Percentiles rank a stretch among this genome's conserved stretches.
These are phyloP conservation scores for Globisporangium sylvaticum DNA, from an alignment of 352 stramenopile genomes.

Conservation along the genomic window DNA sequence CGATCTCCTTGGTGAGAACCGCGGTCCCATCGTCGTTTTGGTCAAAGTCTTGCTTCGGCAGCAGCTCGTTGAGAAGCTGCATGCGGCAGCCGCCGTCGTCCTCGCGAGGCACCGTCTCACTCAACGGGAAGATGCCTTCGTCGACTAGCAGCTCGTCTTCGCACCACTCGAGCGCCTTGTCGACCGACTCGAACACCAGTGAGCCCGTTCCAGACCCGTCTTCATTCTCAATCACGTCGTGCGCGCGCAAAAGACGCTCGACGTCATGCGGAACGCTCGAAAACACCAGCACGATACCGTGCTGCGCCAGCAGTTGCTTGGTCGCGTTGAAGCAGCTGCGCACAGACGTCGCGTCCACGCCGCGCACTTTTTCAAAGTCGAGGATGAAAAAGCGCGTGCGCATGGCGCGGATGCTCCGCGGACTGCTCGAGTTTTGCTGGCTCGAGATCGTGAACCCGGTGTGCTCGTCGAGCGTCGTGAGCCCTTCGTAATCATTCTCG, in stretches of 20 bases:
- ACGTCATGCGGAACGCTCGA: slow-evolving; percentile 61
- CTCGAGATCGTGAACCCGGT: slow-evolving; percentile 30
- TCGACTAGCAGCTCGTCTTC: slow-evolving; percentile 81
- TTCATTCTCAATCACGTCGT: slow-evolving; percentile 75
- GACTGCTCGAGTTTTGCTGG: slow-evolving; percentile 17
- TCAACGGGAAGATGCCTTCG: slow-evolving; percentile 63
- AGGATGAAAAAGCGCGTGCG: slow-evolving; percentile 86
- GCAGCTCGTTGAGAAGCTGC: slow-evolving; percentile 65
- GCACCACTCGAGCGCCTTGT: slow-evolving; percentile 84
- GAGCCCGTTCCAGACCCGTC: slow-evolving; percentile 47
- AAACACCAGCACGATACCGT: slow-evolving; percentile 77
- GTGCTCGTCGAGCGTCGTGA: slow-evolving; percentile 54
- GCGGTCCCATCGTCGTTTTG: slow-evolving; percentile 13
- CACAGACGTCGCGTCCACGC: slow-evolving; percentile 86
- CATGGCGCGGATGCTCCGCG: slow-evolving; percentile 48
- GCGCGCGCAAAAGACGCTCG: slow-evolving; percentile 68
- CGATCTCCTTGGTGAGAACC: slow-evolving; percentile 53
- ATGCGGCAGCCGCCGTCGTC: slow-evolving; percentile 32
- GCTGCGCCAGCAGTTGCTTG: slow-evolving; percentile 73
- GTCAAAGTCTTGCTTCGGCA: slow-evolving; percentile 30
- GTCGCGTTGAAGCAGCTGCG: slow-evolving; percentile 86
- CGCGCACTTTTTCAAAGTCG: slow-evolving; percentile 86
- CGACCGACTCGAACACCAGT: slow-evolving; percentile 80
- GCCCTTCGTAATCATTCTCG: slow-evolving; percentile 30
- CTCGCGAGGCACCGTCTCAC: slow-evolving; percentile 36